phyloP scores from a whole-genome alignment of 805 yeast species.

The Lachancea meyersii region DNA sequence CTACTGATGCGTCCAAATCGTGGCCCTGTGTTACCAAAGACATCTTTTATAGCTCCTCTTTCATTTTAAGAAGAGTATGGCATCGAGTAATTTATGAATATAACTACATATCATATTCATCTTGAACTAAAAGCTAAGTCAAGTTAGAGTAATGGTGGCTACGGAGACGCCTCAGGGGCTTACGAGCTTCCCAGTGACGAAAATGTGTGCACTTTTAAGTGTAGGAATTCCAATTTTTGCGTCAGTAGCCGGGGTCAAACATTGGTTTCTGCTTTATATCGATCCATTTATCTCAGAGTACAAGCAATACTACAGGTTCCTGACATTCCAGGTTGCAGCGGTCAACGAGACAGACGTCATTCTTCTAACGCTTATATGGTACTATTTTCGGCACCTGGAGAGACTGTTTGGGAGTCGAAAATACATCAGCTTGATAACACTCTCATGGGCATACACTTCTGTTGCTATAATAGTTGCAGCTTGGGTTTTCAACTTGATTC shows the following conservation, averaged over 20 bases:
- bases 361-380: constrained; percentile 40
- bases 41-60: neutral
- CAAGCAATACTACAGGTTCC: constrained; percentile 51
- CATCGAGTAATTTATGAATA: neutral
- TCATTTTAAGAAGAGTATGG: neutral
- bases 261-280: constrained; percentile 24
- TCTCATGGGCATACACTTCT: constrained; percentile 40
- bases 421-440: constrained; percentile 41
- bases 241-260: constrained; percentile 25
- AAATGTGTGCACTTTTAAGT: constrained; percentile 23
- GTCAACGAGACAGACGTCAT: constrained; percentile 56
- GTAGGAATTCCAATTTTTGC: constrained; percentile 25
- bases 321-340: constrained; percentile 46
- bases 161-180: constrained; percentile 22
- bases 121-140: neutral
- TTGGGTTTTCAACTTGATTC: constrained; percentile 27
- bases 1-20: constrained; percentile 3
- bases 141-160: constrained; percentile 12
- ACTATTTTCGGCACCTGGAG: constrained; percentile 51
- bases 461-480: constrained; percentile 35
- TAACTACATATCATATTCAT: neutral
- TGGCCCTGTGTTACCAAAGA: neutral
- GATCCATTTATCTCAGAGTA: constrained; percentile 50
- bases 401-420: constrained; percentile 51
- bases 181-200: constrained; percentile 25